phyloP scores from a whole-genome alignment of 305 asterid species.

The Euphrasia arctica region DNA sequence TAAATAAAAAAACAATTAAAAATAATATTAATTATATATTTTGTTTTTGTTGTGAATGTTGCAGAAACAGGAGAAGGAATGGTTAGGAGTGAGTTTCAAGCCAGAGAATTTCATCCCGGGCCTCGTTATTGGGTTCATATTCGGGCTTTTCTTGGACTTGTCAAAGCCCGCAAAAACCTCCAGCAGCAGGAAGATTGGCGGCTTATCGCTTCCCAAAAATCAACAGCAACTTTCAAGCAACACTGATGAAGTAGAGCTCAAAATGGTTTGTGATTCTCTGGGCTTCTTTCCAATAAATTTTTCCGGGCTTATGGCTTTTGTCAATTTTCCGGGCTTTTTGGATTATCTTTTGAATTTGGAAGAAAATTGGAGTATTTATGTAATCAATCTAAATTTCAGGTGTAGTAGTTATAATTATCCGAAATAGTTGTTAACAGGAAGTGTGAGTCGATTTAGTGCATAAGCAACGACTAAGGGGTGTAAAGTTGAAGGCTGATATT shows the following conservation, averaged over 20 bases:
- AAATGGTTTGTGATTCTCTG: conserved; percentile 54
- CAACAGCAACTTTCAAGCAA: conserved; percentile 38
- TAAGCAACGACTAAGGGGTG: neutral
- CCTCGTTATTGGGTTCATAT: conserved; percentile 71
- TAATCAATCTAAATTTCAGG: neutral
- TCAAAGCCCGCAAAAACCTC: conserved; percentile 44
- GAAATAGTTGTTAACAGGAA: neutral
- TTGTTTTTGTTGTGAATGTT: neutral
- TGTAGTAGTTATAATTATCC: neutral
- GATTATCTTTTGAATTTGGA: neutral
- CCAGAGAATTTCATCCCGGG: conserved; percentile 93
- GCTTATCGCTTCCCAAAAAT: conserved; percentile 37
- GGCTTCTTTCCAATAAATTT: neutral
- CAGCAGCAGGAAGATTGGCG: conserved; percentile 34
- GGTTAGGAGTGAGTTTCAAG: conserved; percentile 83
- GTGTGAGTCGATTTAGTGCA: conserved; percentile 15
- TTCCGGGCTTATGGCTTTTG: too few relatives aligned
- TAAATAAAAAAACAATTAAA: neutral
- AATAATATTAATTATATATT: neutral
- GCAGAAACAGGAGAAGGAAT: conserved; percentile 59
- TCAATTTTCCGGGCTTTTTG: too few relatives aligned
- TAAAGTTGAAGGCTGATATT: conserved; percentile 17
- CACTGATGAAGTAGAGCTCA: conserved; percentile 61
- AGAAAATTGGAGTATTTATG: neutral
- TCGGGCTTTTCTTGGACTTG: conserved; percentile 67